phyloP scores from a whole-genome alignment of 2,329 filamentous ascomycete species.

The Talaromyces sp. region DNA sequence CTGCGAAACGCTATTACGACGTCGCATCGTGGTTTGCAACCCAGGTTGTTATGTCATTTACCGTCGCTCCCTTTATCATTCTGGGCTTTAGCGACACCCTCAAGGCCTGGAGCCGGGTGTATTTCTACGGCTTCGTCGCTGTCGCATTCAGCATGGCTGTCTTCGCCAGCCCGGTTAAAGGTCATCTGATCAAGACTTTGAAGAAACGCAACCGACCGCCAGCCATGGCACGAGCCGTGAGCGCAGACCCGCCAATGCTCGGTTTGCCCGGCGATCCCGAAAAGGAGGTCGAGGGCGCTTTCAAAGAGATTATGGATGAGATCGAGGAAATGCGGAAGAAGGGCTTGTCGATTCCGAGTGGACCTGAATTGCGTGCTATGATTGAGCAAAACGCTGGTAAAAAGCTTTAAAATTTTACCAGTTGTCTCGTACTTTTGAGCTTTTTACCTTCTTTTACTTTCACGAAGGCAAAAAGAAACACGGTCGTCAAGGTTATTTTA shows the following conservation, averaged over 20 bases:
- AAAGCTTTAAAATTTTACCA: not conserved
- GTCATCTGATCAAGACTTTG: constrained; percentile 50
- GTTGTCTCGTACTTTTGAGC: not conserved
- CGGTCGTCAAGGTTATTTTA: not conserved
- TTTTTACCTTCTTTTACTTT: not conserved
- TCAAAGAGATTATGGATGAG: constrained; percentile 68
- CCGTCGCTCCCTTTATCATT: constrained; percentile 76
- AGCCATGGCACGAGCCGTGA: constrained; percentile 13
- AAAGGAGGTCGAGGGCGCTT: constrained; percentile 69
- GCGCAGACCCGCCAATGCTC: constrained; percentile 55
- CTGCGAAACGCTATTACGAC: constrained; percentile 82
- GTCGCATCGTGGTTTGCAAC: constrained; percentile 67
- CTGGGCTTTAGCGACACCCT: constrained; percentile 67
- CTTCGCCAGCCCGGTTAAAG: constrained; percentile 74
- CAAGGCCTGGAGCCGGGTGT: constrained; percentile 74
- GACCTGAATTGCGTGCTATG: constrained; percentile 47
- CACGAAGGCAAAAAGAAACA: not conserved
- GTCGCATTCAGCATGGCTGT: constrained; percentile 61
- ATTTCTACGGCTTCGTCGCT: constrained; percentile 76
- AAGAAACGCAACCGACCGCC: constrained; percentile 49
- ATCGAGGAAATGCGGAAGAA: constrained; percentile 55
- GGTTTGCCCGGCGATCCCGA: constrained; percentile 74
- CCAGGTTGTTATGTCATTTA: constrained; percentile 77
- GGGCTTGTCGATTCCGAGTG: constrained; percentile 41
- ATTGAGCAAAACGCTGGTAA: constrained; percentile 38